Conservation (phyloP, 2,329 filamentous ascomycete genomes). For the Trichophyton schoenleinii region DNA sequence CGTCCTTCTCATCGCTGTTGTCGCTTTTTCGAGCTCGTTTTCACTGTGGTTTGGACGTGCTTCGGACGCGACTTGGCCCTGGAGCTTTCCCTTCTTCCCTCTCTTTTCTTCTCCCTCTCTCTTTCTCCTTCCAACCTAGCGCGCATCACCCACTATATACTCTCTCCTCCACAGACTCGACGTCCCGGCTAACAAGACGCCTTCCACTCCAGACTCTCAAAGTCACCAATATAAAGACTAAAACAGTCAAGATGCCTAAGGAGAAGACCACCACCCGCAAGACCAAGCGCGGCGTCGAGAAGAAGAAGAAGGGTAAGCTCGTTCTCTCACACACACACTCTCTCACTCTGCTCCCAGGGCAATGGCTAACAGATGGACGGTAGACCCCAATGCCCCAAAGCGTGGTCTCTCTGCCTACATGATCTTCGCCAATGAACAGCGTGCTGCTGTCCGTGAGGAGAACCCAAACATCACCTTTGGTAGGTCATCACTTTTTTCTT, state of each 20-base stretch:
- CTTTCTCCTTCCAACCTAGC: neutral
- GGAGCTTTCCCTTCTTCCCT: too few relatives aligned
- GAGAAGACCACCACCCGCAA: conserved; percentile 51
- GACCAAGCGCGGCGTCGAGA: conserved; percentile 47
- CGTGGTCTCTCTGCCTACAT: conserved; percentile 99
- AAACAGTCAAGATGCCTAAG: conserved; percentile 49
- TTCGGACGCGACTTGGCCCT: too few relatives aligned
- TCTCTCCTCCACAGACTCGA: neutral
- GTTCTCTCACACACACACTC: neutral
- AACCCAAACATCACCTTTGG: conserved; percentile 97
- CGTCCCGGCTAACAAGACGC: neutral
- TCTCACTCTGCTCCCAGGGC: neutral
- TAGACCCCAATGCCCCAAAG: conserved; percentile 97
- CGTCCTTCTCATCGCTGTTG: neutral
- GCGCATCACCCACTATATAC: neutral
- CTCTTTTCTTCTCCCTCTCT: neutral
- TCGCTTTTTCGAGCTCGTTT: too few relatives aligned
- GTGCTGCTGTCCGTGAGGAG: conserved; percentile 94
- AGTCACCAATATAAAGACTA: neutral
- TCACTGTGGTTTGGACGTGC: too few relatives aligned
- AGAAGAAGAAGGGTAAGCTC: conserved; percentile 59
- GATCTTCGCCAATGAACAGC: conserved; percentile 99
- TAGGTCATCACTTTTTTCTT: conserved; percentile 30
- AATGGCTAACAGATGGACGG: conserved; percentile 5
- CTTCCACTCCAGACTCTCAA: conserved; percentile 7